phyloP scores from a whole-genome alignment of 108 stramenopile genomes.

The Stephanodiscus minutulus region DNA sequence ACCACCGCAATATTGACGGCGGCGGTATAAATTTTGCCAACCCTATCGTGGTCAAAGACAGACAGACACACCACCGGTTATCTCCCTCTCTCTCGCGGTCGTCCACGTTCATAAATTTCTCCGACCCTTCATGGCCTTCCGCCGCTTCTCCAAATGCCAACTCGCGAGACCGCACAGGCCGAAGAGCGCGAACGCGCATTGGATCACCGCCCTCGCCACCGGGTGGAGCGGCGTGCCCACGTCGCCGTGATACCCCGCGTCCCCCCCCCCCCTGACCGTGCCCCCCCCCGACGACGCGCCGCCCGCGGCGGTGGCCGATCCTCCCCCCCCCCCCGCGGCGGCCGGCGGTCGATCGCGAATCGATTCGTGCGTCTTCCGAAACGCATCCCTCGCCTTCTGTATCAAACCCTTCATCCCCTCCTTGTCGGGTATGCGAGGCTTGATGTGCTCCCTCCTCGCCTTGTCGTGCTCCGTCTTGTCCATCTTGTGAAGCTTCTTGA shows the following conservation, averaged over 20 bases:
- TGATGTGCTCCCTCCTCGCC: no score
- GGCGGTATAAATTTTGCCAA: no score
- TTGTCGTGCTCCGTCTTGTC: no score
- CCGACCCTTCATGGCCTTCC: constrained; percentile 15
- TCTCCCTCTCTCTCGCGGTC: no score
- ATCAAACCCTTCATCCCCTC: constrained; percentile 28
- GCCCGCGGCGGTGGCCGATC: no score
- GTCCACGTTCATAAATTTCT: constrained; percentile 12
- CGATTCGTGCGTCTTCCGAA: neutral
- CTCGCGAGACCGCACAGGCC: constrained; percentile 15
- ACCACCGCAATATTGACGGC: no score
- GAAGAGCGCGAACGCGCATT: constrained; percentile 16
- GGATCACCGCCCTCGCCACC: constrained; percentile 11
- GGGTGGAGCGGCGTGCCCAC: constrained; percentile 21
- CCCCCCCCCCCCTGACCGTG: constrained; percentile 12
- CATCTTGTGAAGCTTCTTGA: no score
- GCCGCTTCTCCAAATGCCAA: constrained; percentile 31
- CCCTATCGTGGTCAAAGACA: neutral
- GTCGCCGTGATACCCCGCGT: constrained; percentile 23
- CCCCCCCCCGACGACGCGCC: neutral
- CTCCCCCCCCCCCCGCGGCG: neutral
- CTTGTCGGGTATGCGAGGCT: neutral
- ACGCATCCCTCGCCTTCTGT: constrained; percentile 19
- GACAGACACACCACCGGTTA: neutral
- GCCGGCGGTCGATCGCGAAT: neutral